Evolutionary conservation across 306 rosid genomes (phyloP).

Genomic region (Vigna radiata): DNA sequence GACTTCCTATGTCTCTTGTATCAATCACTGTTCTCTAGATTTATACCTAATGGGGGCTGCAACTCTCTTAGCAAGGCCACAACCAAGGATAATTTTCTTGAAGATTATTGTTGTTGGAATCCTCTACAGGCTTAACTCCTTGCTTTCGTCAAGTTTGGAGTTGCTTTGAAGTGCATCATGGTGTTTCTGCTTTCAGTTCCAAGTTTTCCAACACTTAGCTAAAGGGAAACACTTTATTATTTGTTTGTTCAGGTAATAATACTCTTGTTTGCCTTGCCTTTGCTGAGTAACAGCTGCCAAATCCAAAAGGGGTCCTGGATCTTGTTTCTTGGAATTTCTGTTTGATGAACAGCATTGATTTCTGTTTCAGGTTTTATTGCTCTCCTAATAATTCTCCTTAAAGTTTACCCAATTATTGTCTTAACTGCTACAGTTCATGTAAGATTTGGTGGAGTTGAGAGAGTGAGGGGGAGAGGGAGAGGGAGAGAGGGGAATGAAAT

Average conservation of each 20-base stretch:
- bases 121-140: conserved; percentile 33
- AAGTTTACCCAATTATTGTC: conserved; percentile 31
- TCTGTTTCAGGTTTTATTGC: conserved; percentile 37
- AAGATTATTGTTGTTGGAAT: conserved; percentile 48
- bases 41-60: conserved; percentile 40
- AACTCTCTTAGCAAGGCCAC: conserved; percentile 42
- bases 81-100: conserved; percentile 60
- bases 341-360: conserved; percentile 42
- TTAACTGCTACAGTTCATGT: conserved; percentile 33
- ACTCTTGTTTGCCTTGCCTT: conserved; percentile 25
- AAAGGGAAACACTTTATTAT: not conserved
- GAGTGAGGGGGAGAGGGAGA: conserved; percentile 37
- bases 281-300: conserved; percentile 23
- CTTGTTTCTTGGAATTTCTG: conserved; percentile 49
- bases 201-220: conserved; percentile 6
- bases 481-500: conserved; percentile 52
- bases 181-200: conserved; percentile 32
- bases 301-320: conserved; percentile 47
- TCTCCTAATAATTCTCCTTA: conserved; percentile 32
- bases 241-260: conserved; percentile 62
- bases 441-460: conserved; percentile 44
- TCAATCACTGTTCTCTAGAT: conserved; percentile 51
- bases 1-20: conserved; percentile 29
- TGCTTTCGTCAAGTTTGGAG: conserved; percentile 47
- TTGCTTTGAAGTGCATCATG: conserved; percentile 51